Evolutionary conservation across 2,329 filamentous ascomycete species (phyloP), one percentile per base, ranked within the genome.

Genomic region (Alternaria sp.): DNA sequence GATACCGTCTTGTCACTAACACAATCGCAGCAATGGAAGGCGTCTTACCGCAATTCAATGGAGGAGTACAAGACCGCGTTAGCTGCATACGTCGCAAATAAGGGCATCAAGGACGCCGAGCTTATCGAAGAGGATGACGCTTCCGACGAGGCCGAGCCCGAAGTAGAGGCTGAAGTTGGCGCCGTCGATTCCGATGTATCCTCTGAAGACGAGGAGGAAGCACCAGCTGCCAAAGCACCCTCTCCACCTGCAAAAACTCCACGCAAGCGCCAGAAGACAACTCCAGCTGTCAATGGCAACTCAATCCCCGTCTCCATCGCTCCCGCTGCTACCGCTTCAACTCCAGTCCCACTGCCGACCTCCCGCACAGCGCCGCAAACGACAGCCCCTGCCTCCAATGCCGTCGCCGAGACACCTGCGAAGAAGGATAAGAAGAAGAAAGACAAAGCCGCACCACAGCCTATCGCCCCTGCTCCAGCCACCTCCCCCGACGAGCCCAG

Each of bases 41-140:
- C 83, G 28, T 81, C 85, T n/a, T 89, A 89, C 75, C 81, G 76
- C 68, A 67, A 71, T 39, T 83, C 63, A 61, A 81, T 88, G 65
- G 83, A 84, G 49, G 77, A 82, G 43, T 89, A 87, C 78, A 84
- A 86, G 66, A 78, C 82, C 56, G 82, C 85, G 53, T 81, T 86
- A 72, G 80, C 81, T 51, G 81, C 80, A 4, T 90, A 89, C 80
- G 84, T 87, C 71, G 83, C 83, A 52, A 81, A 79, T 26, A 70
- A 68, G 42, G 75, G 72, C 48, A 67, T 62, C 51, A 68, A 81
- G 53, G 77, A 75, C 18, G 74, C 79, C 34, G 82, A 84, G 48
- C 76, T 82, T 43, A 79, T 81, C 61, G 80, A 80, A 18, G 78
- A 76, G 47, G 75, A 80, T 18, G 70, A 72, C 16, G 63, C 57